These are phyloP conservation scores for Amanita rimosa DNA, from an alignment of 768 basidiomycete species.

Conservation along the genomic window DNA sequence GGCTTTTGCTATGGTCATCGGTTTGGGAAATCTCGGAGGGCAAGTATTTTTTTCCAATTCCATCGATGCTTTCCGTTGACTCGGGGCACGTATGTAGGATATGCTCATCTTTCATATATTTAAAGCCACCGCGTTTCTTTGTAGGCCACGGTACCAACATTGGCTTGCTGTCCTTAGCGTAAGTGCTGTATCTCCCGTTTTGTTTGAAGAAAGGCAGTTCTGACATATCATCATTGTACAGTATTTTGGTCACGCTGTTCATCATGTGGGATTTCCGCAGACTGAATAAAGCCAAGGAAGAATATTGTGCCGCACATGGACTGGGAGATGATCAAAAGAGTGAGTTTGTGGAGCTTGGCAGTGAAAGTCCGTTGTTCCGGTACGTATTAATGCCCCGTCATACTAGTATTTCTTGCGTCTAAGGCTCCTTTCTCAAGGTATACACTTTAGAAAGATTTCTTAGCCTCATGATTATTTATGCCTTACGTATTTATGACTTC, in stretches of 20 bases:
- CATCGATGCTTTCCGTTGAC: background rate
- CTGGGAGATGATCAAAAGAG: conserved; percentile 27
- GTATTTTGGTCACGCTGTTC: conserved; percentile 25
- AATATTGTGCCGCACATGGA: conserved; percentile 27
- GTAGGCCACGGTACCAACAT: conserved; percentile 25
- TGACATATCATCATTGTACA: conserved; percentile 5
- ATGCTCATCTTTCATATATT: conserved; percentile 28
- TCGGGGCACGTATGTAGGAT: conserved; percentile 19
- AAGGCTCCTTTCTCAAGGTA: background rate
- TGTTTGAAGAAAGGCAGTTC: no score
- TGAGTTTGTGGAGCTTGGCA: conserved; percentile 38
- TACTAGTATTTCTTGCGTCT: background rate
- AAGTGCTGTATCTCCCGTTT: conserved; percentile 6
- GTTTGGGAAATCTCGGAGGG: conserved; percentile 44
- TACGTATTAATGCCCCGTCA: conserved; percentile 12
- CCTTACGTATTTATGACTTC: no score
- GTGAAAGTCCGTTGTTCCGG: conserved; percentile 47
- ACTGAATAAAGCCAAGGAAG: conserved; percentile 38
- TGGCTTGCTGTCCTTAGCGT: conserved; percentile 23
- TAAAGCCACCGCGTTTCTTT: conserved; percentile 23
- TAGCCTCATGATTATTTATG: no score
- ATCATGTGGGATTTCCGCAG: conserved; percentile 38
- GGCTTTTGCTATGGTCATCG: conserved; percentile 40
- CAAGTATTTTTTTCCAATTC: conserved; percentile 8
- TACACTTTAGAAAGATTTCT: background rate